Evolutionary conservation across 2,329 filamentous ascomycete genomes (phyloP), one percentile per base, ranked within the genome.

Genomic region (Fusarium humuli): DNA sequence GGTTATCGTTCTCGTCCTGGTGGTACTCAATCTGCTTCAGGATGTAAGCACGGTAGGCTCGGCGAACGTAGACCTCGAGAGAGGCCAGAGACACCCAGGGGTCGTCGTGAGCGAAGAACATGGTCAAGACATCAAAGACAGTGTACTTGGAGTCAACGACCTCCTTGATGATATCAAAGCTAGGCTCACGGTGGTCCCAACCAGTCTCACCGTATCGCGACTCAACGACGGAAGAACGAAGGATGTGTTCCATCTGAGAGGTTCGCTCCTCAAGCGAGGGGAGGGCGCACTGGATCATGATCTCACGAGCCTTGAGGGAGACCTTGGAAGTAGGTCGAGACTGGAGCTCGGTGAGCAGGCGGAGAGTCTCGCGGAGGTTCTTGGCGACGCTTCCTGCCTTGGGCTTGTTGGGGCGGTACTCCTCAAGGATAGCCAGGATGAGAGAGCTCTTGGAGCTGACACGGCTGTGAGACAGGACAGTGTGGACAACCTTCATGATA

Each of bases 111-210:
- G 91, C 92, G 78, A 99, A 99, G 89, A 99, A 99, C 61, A 94
- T 90, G 10, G 95, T 92, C 72, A 99, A 83, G 20, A 99, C 96
- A 78, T 99, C 96, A 75, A 98, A 97, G 70, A 99, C 96, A 44
- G 95, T 98, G 85, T 97, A 98, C 84, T 97, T 97, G 57, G 96
- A 98, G 81, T 99, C 96, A 55, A 99, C 94, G 32, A 99, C 94
- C 81, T 99, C 96, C 86, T 97, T 97, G 83, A 99, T 91, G 70
- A 97, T 86, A 23, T 97, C 92, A 57, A 97, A 84, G 81, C 92
- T 93, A 49, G 96, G 96, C 81, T 98, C 93, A 72, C 96, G 88
- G 83, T 99, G 96, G 70, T 98, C 95, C 92, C 93, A 97, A 54
- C 95, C 94, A 65, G 93, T 94, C 86, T 99, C 96, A 64, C 96